Evolutionary conservation across 257 asterid genomes (phyloP), one percentile per base, ranked within the genome.

Genomic region (Ocimum tenuiflorum): DNA sequence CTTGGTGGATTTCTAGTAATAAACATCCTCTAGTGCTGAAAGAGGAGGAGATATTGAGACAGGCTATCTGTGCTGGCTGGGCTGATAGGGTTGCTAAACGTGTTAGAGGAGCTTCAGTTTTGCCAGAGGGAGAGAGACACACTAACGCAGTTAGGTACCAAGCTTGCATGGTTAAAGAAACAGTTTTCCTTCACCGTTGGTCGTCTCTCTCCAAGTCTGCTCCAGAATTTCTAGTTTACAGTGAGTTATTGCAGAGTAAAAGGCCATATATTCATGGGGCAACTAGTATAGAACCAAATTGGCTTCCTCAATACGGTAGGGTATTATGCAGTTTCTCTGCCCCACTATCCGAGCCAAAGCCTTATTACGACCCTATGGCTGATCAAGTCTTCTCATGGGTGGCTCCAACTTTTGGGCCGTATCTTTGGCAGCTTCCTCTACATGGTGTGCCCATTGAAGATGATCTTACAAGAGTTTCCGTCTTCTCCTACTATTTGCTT

Each of bases 51-150:
- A 89, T 87, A 63, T 47, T 87, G 68, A 83, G 95, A 14, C 94
- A 82, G 68, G 95, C 96, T 58, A 89, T 92, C 23, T 92, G 87
- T 72, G 95, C 95, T 0, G 99, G 94, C 33, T 89, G 97, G 97
- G 91, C 88, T 38, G 95, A 89, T 73, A 68, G 97, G 79, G 96
- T 89, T 63, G 96, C 97, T 41, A 86, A 72, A 68, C 86, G 94
- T 14, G 71, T 75, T 8, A 89, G 68, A 76, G 80, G 79, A 33
- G 63, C 75, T 74, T 62, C 76, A 17, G 50, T 71, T 56, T 51
- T 75, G 61, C 33, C 83, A 8, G 96, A 87, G 20, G 91, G 81
- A 54, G 94, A 80, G 8, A 77, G 76, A 72, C 73, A 74, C 67
- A 76, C 76, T 15, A 82, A 75, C 45, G 79, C 94, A 47, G 85